phyloP scores from a whole-genome alignment of 306 rosid species.

The Glycyrrhiza uralensis region DNA sequence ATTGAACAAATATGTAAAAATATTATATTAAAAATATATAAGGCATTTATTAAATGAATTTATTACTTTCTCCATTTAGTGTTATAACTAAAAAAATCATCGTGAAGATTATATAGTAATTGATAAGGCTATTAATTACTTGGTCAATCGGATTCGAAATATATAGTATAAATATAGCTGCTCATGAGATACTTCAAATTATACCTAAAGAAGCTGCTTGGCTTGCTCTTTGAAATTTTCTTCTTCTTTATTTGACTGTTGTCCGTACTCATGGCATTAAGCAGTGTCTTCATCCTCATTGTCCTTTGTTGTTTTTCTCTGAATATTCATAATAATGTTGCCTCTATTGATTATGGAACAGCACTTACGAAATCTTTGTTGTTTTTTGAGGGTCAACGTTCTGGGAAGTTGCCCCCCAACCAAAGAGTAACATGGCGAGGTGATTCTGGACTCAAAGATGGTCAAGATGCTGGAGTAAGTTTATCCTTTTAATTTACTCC shows the following conservation, averaged over 20 bases:
- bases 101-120: too few species aligned
- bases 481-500: not conserved
- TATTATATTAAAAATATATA: too few species aligned
- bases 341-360: constrained; percentile 23
- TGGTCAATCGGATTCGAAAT: too few species aligned
- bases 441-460: constrained; percentile 56
- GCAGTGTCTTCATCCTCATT: not conserved
- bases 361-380: constrained; percentile 48
- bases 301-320: not conserved
- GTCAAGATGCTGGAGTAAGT: constrained; percentile 40
- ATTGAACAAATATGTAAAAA: too few species aligned
- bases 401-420: constrained; percentile 45
- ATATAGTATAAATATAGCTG: too few species aligned
- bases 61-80: too few species aligned
- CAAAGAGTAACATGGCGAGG: constrained; percentile 61
- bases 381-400: constrained; percentile 56
- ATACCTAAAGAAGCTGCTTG: not conserved
- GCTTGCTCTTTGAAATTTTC: not conserved
- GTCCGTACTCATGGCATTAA: not conserved
- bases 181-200: too few species aligned
- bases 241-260: too few species aligned
- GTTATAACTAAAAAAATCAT: too few species aligned
- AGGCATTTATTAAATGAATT: too few species aligned
- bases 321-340: constrained; percentile 9
- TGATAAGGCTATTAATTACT: too few species aligned